Evolutionary conservation across 176 grass and related monocot species (phyloP).

Genomic region (Zizania latifolia): DNA sequence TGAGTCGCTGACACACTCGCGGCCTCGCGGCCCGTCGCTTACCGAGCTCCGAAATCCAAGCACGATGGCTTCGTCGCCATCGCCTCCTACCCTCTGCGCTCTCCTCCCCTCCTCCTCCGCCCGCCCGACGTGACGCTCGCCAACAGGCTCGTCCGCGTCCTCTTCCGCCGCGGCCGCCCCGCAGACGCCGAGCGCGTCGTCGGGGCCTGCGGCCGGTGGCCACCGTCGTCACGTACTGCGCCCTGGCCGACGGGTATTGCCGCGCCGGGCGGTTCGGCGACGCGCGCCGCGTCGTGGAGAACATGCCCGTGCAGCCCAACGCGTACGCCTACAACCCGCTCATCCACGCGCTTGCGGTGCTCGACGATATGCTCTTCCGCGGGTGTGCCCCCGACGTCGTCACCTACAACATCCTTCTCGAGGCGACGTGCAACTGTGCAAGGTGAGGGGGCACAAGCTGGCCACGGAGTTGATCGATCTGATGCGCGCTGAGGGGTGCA

Average conservation of each 20-base stretch:
- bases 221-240: constrained; percentile 60
- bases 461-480: constrained; percentile 56
- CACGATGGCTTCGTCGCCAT: constrained; percentile 29
- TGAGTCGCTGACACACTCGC: neutral
- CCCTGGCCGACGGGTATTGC: constrained; percentile 56
- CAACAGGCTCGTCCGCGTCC: constrained; percentile 58
- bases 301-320: constrained; percentile 44
- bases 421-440: constrained; percentile 58
- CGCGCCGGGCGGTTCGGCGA: constrained; percentile 48
- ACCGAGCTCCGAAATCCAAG: constrained; percentile 34
- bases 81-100: constrained; percentile 24
- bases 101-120: constrained; percentile 20
- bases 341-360: constrained; percentile 62
- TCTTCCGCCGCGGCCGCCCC: constrained; percentile 56
- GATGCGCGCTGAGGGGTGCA: constrained; percentile 57
- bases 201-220: constrained; percentile 41
- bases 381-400: constrained; percentile 55
- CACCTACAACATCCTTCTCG: constrained; percentile 77
- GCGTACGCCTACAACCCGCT: constrained; percentile 71
- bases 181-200: constrained; percentile 49
- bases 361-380: constrained; percentile 61
- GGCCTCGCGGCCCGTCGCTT: constrained; percentile 21
- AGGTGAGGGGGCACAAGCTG: constrained; percentile 42
- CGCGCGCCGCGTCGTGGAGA: constrained; percentile 47
- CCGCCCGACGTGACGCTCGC: constrained; percentile 44